phyloP scores from a whole-genome alignment of 2,329 filamentous ascomycete species.

The Fusarium stilboides region DNA sequence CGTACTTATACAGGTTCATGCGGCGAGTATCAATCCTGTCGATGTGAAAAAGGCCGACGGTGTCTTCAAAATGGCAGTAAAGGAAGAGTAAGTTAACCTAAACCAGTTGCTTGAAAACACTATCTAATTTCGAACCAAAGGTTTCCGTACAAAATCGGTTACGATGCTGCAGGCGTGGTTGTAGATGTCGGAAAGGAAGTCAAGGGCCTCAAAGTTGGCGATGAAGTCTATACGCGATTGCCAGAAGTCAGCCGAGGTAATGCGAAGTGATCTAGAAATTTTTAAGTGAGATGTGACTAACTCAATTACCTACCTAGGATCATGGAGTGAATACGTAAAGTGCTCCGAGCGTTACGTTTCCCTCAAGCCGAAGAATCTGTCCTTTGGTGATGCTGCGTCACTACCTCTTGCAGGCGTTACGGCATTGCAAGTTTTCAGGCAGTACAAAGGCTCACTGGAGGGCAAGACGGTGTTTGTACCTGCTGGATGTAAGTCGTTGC shows the following conservation, averaged over 20 bases:
- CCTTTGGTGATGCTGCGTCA: neutral
- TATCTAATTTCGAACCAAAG: neutral
- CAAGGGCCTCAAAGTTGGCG: accelerated
- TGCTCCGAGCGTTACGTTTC: neutral
- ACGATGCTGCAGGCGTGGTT: neutral
- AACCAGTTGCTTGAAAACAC: too few relatives aligned
- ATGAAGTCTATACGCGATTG: neutral
- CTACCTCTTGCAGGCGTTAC: neutral
- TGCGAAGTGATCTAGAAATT: accelerated
- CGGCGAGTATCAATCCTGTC: neutral
- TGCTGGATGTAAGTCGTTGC: neutral
- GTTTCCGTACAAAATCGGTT: neutral
- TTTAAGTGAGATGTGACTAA: accelerated
- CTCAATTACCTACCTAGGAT: neutral
- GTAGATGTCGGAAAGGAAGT: neutral
- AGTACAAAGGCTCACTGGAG: neutral
- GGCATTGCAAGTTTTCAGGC: neutral
- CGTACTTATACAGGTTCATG: neutral
- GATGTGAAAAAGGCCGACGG: neutral
- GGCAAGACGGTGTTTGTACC: neutral
- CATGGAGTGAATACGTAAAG: neutral
- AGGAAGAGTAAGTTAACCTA: neutral
- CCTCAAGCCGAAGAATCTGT: neutral
- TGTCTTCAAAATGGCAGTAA: neutral
- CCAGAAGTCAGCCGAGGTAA: neutral